These are phyloP conservation scores for Anaeromyces robustus DNA, from an alignment of 192 early-diverging fungal genomes.

Conservation along the genomic window DNA sequence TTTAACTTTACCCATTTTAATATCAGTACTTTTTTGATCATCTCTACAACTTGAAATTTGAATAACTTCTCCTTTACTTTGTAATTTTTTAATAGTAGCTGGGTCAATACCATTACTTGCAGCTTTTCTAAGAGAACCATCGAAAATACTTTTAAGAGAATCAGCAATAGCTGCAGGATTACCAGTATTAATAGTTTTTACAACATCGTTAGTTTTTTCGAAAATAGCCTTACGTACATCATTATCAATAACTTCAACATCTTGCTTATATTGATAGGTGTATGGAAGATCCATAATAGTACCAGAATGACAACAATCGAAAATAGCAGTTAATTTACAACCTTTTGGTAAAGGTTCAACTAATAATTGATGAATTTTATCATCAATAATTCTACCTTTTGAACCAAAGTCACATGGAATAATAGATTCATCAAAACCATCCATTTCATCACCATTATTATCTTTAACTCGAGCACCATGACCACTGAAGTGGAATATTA, in stretches of 20 bases:
- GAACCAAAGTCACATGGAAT: conserved; percentile 12
- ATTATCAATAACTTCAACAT: conserved; percentile 1
- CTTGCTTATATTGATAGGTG: conserved; percentile 25
- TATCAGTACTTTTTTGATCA: conserved; percentile 49
- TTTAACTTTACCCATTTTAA: conserved; percentile 38
- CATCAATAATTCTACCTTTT: too few relatives aligned
- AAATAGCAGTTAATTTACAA: conserved; percentile 59
- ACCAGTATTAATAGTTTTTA: not conserved
- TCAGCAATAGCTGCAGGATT: not conserved
- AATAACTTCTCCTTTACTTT: conserved; percentile 37
- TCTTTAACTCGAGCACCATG: conserved; percentile 24
- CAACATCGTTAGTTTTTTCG: conserved; percentile 15
- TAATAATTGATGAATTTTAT: conserved; percentile 10
- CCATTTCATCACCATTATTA: conserved; percentile 16
- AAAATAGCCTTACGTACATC: not conserved
- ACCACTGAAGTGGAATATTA: conserved; percentile 20
- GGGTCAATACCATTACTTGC: not conserved
- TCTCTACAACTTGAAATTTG: conserved; percentile 54
- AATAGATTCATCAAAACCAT: conserved; percentile 19
- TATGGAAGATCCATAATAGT: conserved; percentile 45
- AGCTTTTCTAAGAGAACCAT: not conserved
- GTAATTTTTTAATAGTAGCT: too few relatives aligned
- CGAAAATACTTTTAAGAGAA: not conserved
- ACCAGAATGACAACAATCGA: conserved; percentile 74
- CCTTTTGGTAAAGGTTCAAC: conserved; percentile 31